Evolutionary conservation across 129 eudicot species (phyloP).

Genomic region (Gnaphalium uliginosum): DNA sequence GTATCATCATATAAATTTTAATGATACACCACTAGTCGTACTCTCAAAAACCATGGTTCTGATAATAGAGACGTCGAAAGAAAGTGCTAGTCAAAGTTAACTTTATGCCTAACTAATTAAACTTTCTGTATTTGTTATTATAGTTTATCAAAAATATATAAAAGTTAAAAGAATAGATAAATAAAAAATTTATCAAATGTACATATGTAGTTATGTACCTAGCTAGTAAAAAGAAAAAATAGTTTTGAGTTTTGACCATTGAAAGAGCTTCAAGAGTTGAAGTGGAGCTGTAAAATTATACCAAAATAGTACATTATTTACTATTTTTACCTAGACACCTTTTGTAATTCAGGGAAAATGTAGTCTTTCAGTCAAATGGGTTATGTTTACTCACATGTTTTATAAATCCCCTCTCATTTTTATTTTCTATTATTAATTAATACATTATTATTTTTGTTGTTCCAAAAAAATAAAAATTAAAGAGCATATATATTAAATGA

Average conservation of each 20-base stretch:
- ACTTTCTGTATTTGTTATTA: constrained; percentile 23
- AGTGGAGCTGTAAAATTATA: not conserved
- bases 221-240: not conserved
- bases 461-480: not conserved
- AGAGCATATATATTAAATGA: not conserved
- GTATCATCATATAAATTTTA: too few species aligned
- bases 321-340: constrained; percentile 7
- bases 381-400: constrained; percentile 15
- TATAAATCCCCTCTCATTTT: not conserved
- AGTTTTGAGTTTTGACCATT: constrained; percentile 10
- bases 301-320: not conserved
- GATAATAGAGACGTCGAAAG: not conserved
- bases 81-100: constrained; percentile 24
- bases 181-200: not conserved
- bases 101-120: constrained; percentile 7
- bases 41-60: not conserved
- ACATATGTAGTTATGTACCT: not conserved
- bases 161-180: not conserved
- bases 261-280: constrained; percentile 11
- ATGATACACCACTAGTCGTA: too few species aligned
- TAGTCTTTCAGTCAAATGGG: constrained; percentile 22
- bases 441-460: not conserved
- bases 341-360: constrained; percentile 6
- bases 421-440: too few species aligned
- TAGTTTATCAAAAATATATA: constrained; percentile 20